phyloP scores from a whole-genome alignment of 2,329 filamentous ascomycete genomes.

The Fusarium graminum region DNA sequence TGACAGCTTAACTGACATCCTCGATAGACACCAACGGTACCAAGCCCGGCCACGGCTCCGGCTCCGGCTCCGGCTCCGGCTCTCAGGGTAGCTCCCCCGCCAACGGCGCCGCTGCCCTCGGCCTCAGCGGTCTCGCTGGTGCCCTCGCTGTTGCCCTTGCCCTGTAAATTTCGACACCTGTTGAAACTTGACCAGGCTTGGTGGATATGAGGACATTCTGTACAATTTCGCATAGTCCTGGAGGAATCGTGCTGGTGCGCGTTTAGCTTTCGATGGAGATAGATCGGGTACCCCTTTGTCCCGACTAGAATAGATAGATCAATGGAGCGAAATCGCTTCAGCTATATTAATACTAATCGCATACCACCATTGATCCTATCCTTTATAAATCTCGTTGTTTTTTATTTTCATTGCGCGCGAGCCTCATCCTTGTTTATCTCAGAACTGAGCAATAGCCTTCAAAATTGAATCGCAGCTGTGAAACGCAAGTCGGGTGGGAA shows the following conservation, averaged over 20 bases:
- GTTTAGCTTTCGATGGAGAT: slow-evolving; percentile 44
- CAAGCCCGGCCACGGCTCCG: slow-evolving; percentile 30
- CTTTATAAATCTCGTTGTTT: neutral
- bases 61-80: slow-evolving; percentile 20
- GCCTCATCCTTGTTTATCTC: slow-evolving; percentile 3
- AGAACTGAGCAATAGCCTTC: neutral
- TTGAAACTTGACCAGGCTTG: slow-evolving; percentile 10
- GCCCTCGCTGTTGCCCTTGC: slow-evolving; percentile 43
- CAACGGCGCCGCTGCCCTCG: slow-evolving; percentile 41
- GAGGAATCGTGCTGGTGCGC: slow-evolving; percentile 43
- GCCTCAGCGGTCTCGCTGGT: slow-evolving; percentile 44
- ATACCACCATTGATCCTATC: slow-evolving; percentile 26
- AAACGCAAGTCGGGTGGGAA: neutral
- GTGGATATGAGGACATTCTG: slow-evolving; percentile 26
- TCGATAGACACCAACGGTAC: slow-evolving; percentile 36
- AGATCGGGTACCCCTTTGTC: slow-evolving; percentile 35
- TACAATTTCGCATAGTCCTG: slow-evolving; percentile 20
- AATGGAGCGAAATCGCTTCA: slow-evolving; percentile 43
- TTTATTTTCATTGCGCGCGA: neutral
- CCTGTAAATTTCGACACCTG: slow-evolving; percentile 39
- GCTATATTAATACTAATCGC: slow-evolving; percentile 49
- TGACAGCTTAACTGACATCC: slow-evolving; percentile 24
- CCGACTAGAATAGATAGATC: slow-evolving; percentile 40
- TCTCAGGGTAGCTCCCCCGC: slow-evolving; percentile 19
- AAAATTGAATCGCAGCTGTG: neutral